Evolutionary conservation across 2,329 filamentous ascomycete species (phyloP).

Genomic region (Rhinocladiella mackenziei): DNA sequence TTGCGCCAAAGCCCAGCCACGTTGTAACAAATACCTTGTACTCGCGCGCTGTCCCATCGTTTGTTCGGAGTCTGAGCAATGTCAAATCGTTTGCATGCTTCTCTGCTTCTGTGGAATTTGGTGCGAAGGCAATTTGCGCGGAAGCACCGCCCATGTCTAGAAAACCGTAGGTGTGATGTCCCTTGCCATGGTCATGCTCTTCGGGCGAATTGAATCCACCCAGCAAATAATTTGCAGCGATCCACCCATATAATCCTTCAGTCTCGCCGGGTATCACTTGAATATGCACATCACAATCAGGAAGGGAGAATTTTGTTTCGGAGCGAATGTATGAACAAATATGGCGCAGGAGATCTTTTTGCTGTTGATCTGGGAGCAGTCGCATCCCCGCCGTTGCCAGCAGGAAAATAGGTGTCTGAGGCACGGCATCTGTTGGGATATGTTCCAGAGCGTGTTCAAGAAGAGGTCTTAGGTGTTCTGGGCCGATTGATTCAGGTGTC

Average conservation of each 20-base stretch:
- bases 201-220: conserved; percentile 80
- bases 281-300: conserved; percentile 84
- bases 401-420: conserved; percentile 86
- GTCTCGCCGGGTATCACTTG: conserved; percentile 95
- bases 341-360: conserved; percentile 66
- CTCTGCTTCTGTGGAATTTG: conserved; percentile 82
- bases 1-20: conserved; percentile 96
- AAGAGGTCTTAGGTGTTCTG: conserved; percentile 73
- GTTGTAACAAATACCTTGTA: conserved; percentile 92
- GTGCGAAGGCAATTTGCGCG: conserved; percentile 95
- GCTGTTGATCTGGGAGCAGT: conserved; percentile 69
- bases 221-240: conserved; percentile 91
- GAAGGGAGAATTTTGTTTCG: conserved; percentile 75
- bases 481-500: conserved; percentile 69
- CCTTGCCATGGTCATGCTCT: conserved; percentile 71
- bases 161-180: conserved; percentile 93
- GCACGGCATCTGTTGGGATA: conserved; percentile 70
- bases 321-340: conserved; percentile 78
- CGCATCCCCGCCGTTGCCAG: conserved; percentile 96
- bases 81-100: conserved; percentile 89
- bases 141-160: conserved; percentile 98
- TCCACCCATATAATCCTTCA: conserved; percentile 94
- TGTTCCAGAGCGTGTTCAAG: conserved; percentile 76
- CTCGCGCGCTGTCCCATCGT: conserved; percentile 73
- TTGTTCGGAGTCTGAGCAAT: conserved; percentile 73